Conservation (phyloP, 768 basidiomycete species). For the Hirschioporus abietinus region DNA sequence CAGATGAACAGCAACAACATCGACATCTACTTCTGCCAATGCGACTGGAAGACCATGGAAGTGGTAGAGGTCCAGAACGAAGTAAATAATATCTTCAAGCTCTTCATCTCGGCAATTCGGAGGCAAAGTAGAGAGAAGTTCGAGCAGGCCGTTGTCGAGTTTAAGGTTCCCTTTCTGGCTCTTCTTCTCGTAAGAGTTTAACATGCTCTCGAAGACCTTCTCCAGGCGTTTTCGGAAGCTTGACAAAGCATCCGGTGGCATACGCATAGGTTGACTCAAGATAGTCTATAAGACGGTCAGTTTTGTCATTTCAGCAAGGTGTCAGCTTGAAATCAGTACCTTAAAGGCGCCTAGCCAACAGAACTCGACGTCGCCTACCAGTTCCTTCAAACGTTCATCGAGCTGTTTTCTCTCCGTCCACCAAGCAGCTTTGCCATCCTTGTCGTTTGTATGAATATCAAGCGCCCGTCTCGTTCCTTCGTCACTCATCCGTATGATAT, state of each 20-base stretch:
- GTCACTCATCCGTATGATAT: constrained; percentile 79
- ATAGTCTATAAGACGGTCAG: constrained; percentile 44
- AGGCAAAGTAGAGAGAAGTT: constrained; percentile 80
- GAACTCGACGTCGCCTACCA: constrained; percentile 85
- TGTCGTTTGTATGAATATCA: constrained; percentile 62
- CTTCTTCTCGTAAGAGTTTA: constrained; percentile 60
- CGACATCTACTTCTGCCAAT: constrained; percentile 86
- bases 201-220: constrained; percentile 64
- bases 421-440: constrained; percentile 67
- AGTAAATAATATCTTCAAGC: constrained; percentile 91
- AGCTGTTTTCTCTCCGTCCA: constrained; percentile 77
- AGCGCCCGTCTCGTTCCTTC: constrained; percentile 68
- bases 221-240: constrained; percentile 68
- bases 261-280: constrained; percentile 41
- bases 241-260: constrained; percentile 40
- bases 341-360: constrained; percentile 98
- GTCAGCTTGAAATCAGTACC: constrained; percentile 37
- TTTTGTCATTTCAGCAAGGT: neutral
- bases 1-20: constrained; percentile 85
- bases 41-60: constrained; percentile 88
- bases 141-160: constrained; percentile 71
- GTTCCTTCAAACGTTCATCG: constrained; percentile 67
- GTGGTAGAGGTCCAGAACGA: constrained; percentile 90
- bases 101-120: constrained; percentile 88
- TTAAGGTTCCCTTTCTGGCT: constrained; percentile 37